Evolutionary conservation across 2,329 filamentous ascomycete genomes (phyloP).

Genomic region (Sarocladium oryzae): DNA sequence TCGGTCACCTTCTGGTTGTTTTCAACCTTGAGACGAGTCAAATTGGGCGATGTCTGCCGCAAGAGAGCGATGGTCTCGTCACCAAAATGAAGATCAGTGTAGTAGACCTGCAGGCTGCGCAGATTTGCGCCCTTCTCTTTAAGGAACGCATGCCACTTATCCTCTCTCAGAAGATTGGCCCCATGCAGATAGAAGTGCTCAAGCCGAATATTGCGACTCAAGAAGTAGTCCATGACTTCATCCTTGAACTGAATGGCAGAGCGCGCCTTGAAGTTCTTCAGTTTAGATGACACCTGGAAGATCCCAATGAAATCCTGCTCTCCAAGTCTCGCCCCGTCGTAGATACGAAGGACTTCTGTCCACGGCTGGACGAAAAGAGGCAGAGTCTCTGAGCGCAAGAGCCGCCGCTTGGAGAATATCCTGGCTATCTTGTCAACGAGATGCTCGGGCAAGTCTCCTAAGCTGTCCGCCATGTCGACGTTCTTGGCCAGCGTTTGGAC

Average conservation of each 20-base stretch:
- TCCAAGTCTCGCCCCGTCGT: slow-evolving; percentile 58
- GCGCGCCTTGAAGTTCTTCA: slow-evolving; percentile 67
- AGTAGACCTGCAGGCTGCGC: slow-evolving; percentile 68
- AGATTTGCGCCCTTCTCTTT: slow-evolving; percentile 57
- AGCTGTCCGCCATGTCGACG: slow-evolving; percentile 53
- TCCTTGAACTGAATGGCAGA: slow-evolving; percentile 94
- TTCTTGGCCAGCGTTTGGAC: slow-evolving; percentile 58
- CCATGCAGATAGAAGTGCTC: slow-evolving; percentile 72
- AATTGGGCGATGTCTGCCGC: slow-evolving; percentile 55
- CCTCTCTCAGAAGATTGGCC: slow-evolving; percentile 73
- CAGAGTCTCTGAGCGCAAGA: slow-evolving; percentile 48
- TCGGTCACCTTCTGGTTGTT: slow-evolving; percentile 71
- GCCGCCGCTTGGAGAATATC: slow-evolving; percentile 53
- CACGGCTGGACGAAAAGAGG: slow-evolving; percentile 50
- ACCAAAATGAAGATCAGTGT: slow-evolving; percentile 75
- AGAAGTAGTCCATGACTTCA: slow-evolving; percentile 71
- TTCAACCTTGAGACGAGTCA: slow-evolving; percentile 72
- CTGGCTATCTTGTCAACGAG: slow-evolving; percentile 54
- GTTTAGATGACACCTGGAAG: slow-evolving; percentile 64
- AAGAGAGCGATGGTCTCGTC: slow-evolving; percentile 63
- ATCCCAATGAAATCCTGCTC: slow-evolving; percentile 74
- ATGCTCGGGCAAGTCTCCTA: slow-evolving; percentile 51
- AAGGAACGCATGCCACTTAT: slow-evolving; percentile 68
- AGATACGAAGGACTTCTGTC: slow-evolving; percentile 46
- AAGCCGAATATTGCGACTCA: slow-evolving; percentile 63